Conservation (phyloP, 2,329 filamentous ascomycete genomes). For the Sphaerulina vaccinii region DNA sequence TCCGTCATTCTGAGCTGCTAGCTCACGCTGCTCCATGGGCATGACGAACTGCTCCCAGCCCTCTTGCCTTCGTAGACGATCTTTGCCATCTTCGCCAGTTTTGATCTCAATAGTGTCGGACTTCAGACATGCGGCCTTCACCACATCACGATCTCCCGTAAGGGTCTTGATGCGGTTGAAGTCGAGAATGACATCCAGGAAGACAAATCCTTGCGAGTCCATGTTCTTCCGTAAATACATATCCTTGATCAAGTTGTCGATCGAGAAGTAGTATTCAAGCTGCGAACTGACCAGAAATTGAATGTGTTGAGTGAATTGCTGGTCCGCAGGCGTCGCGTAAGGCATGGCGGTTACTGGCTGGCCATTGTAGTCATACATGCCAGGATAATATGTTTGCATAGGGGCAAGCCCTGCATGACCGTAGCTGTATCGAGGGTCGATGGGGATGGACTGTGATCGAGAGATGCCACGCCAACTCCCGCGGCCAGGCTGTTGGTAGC, state of each 20-base stretch:
- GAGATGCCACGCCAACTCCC: constrained; percentile 52
- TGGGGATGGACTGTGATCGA: constrained; percentile 63
- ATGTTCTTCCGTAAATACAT: constrained; percentile 83
- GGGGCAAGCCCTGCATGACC: constrained; percentile 39
- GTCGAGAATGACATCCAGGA: constrained; percentile 71
- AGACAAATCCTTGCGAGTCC: constrained; percentile 93
- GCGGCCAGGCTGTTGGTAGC: constrained; percentile 36
- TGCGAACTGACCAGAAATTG: constrained; percentile 61
- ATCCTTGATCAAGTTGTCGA: constrained; percentile 94
- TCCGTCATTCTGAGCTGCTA: constrained; percentile 71
- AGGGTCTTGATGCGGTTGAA: constrained; percentile 82
- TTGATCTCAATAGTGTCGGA: constrained; percentile 73
- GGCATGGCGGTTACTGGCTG: constrained; percentile 48
- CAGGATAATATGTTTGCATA: constrained; percentile 51
- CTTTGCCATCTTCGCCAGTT: constrained; percentile 70
- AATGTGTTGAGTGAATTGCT: constrained; percentile 57
- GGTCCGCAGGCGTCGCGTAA: constrained; percentile 59
- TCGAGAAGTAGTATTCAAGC: constrained; percentile 89
- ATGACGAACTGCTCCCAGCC: constrained; percentile 81
- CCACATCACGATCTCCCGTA: constrained; percentile 67
- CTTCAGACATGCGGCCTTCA: constrained; percentile 72
- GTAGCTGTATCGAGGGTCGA: constrained; percentile 44
- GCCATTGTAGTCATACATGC: constrained; percentile 48
- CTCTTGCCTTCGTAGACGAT: constrained; percentile 72
- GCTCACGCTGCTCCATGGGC: constrained; percentile 67